phyloP scores from a whole-genome alignment of 306 rosid species.

The Pyrus bretschneideri region DNA sequence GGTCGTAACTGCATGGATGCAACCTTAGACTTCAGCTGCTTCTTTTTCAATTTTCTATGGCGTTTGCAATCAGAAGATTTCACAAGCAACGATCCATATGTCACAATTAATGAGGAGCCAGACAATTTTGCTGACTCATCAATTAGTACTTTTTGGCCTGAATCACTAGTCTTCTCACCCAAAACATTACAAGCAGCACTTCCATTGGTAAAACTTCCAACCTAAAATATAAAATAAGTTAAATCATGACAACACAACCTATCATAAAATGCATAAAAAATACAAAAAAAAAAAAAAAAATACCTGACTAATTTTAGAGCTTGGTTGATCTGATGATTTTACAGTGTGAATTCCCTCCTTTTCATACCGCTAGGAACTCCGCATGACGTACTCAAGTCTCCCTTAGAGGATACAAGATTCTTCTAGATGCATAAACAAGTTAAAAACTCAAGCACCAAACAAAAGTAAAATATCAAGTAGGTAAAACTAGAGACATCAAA shows the following conservation, averaged over 20 bases:
- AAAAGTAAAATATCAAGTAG: constrained; percentile 8
- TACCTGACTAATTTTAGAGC: constrained; percentile 27
- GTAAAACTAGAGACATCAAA: neutral
- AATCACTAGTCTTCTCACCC: constrained; percentile 23
- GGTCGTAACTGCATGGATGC: constrained; percentile 34
- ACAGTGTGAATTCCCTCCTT: constrained; percentile 10
- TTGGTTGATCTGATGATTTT: constrained; percentile 24
- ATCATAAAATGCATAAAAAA: neutral
- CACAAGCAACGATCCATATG: constrained; percentile 5
- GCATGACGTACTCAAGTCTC: neutral
- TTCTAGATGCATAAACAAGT: constrained; percentile 18
- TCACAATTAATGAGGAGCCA: constrained; percentile 14
- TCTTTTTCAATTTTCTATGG: constrained; percentile 41
- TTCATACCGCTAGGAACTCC: constrained; percentile 12
- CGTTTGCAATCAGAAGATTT: constrained; percentile 31
- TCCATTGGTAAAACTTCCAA: constrained; percentile 16
- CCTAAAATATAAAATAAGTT: constrained; percentile 30
- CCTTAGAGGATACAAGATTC: constrained; percentile 9
- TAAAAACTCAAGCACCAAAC: constrained; percentile 13
- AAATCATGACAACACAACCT: constrained; percentile 1
- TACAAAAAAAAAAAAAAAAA: neutral
- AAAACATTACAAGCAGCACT: constrained; percentile 18
- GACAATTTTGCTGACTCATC: constrained; percentile 23
- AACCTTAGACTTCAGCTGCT: constrained; percentile 36
- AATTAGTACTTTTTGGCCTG: constrained; percentile 18